Evolutionary conservation across 495 filamentous ascomycete species (phyloP).

Genomic region (Viridothelium virens): DNA sequence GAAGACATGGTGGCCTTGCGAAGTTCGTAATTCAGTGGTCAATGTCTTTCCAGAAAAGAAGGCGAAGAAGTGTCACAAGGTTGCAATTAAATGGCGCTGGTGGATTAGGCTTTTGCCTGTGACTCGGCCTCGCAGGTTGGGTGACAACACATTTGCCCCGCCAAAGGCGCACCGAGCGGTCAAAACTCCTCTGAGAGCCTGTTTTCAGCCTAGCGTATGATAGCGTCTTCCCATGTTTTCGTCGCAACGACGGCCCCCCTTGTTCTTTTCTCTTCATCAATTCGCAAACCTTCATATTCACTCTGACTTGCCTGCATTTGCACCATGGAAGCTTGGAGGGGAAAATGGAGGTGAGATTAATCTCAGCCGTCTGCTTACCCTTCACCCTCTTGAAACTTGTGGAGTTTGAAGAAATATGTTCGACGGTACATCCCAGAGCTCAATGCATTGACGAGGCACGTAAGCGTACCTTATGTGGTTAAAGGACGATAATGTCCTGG

Average conservation of each 20-base stretch:
- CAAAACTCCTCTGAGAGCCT: neutral
- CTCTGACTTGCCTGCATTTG: constrained; percentile 55
- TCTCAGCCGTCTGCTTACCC: constrained; percentile 32
- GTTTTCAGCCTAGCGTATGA: constrained; percentile 11
- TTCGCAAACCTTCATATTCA: constrained; percentile 71
- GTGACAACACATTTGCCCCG: constrained; percentile 10
- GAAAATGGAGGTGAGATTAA: constrained; percentile 67
- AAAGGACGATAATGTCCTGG: neutral
- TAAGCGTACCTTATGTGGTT: no score
- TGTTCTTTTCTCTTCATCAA: constrained; percentile 46
- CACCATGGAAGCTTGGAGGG: constrained; percentile 59
- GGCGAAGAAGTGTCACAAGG: neutral
- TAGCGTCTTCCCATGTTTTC: neutral
- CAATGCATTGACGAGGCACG: neutral
- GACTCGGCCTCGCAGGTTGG: neutral
- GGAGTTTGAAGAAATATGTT: constrained; percentile 29
- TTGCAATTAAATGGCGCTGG: neutral
- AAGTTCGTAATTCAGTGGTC: no score
- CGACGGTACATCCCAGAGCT: constrained; percentile 20
- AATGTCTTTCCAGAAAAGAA: neutral
- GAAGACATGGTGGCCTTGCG: neutral
- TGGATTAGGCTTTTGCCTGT: neutral
- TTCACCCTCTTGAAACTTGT: constrained; percentile 19
- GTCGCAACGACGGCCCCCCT: constrained; percentile 17
- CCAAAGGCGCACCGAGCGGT: constrained; percentile 16